Percentiles rank a stretch among this genome's conserved stretches.
phyloP scores from a whole-genome alignment of 2,329 filamentous ascomycete species.

The Gnomoniopsis smithogilvyi region DNA sequence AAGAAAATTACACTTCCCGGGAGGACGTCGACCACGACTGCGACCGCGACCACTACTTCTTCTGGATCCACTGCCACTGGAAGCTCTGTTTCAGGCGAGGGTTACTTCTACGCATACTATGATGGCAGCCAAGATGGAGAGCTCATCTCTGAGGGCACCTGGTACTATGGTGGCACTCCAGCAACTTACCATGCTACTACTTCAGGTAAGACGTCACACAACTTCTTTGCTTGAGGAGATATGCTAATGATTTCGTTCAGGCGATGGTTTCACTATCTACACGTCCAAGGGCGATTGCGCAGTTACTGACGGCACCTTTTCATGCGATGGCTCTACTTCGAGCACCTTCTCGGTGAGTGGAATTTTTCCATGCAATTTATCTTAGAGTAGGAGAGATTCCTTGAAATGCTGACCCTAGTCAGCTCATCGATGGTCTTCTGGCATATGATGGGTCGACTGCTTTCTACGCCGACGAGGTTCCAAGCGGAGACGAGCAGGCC shows the following conservation, averaged over 20 bases:
- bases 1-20: slow-evolving; percentile 2
- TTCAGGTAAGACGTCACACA: slow-evolving; percentile 22
- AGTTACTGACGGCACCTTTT: slow-evolving; percentile 49
- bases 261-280: slow-evolving; percentile 50
- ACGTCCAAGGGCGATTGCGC: slow-evolving; percentile 59
- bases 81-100: slow-evolving; percentile 45
- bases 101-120: slow-evolving; percentile 55
- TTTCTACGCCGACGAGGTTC: slow-evolving; percentile 7
- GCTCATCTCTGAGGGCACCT: slow-evolving; percentile 63
- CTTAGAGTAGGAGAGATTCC: not conserved
- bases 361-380: not conserved
- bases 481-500: slow-evolving; percentile 1
- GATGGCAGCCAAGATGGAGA: slow-evolving; percentile 55
- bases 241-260: slow-evolving; percentile 8
- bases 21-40: slow-evolving; percentile 25
- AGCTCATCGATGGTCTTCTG: slow-evolving; percentile 1
- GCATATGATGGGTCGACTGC: slow-evolving; percentile 10
- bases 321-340: slow-evolving; percentile 43
- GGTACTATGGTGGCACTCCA: slow-evolving; percentile 66
- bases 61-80: slow-evolving; percentile 34
- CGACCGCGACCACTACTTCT: slow-evolving; percentile 28
- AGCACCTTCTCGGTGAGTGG: not conserved
- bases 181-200: slow-evolving; percentile 59
- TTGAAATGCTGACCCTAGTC: not conserved
- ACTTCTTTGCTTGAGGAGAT: too few relatives aligned